Conservation (phyloP, 2,329 filamentous ascomycete species). For the Pseudogymnoascus verrucosus region DNA sequence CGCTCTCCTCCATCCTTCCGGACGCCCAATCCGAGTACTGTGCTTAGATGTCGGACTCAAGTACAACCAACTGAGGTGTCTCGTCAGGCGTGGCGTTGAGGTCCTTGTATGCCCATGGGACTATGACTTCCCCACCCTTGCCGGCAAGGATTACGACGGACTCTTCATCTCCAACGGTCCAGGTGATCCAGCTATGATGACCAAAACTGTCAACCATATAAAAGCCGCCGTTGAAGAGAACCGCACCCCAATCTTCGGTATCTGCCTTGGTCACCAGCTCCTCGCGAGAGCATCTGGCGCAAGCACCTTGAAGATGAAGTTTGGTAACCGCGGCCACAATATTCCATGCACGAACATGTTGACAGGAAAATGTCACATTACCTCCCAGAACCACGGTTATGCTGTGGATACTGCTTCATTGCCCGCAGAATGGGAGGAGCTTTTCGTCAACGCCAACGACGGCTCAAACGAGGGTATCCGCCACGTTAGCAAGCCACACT, state of each 20-base stretch:
- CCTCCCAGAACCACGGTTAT: conserved; percentile 96
- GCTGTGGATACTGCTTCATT: conserved; percentile 78
- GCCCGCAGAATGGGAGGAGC: conserved; percentile 75
- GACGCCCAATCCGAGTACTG: conserved; percentile 76
- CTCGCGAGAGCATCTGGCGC: conserved; percentile 83
- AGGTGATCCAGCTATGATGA: conserved; percentile 87
- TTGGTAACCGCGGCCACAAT: conserved; percentile 96
- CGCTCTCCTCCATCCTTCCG: conserved; percentile 78
- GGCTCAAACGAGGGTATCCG: conserved; percentile 97
- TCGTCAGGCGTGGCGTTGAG: conserved; percentile 84
- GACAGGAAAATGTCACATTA: conserved; percentile 96
- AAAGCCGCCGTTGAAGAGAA: conserved; percentile 67
- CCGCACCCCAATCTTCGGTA: conserved; percentile 90
- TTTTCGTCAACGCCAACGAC: conserved; percentile 97
- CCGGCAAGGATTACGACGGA: conserved; percentile 82
- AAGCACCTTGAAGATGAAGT: conserved; percentile 92
- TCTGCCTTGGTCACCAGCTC: conserved; percentile 93
- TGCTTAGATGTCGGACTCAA: conserved; percentile 97
- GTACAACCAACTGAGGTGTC: conserved; percentile 93
- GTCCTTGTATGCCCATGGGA: conserved; percentile 95
- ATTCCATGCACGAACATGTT: conserved; percentile 95
- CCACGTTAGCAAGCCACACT: conserved; percentile 77
- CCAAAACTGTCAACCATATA: conserved; percentile 86
- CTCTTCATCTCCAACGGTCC: conserved; percentile 98
- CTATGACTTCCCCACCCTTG: conserved; percentile 74